phyloP scores from a whole-genome alignment of 352 stramenopile genomes.

The Phytophthora kernoviae region DNA sequence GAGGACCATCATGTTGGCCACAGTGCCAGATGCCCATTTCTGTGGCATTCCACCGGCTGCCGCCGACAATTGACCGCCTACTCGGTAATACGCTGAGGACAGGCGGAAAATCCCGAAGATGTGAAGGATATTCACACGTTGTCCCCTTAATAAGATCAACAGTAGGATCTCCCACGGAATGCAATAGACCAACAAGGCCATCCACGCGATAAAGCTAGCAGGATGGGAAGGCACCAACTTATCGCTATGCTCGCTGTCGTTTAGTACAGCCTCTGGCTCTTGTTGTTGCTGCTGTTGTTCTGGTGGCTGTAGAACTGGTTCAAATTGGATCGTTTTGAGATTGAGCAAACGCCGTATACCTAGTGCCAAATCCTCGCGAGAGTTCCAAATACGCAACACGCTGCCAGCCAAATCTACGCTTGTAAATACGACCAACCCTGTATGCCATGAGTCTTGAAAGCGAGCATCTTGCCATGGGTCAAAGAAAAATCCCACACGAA shows the following conservation, averaged over 20 bases:
- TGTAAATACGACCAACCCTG: slow-evolving; percentile 33
- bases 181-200: slow-evolving; percentile 28
- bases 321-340: slow-evolving; percentile 11
- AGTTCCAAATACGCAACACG: slow-evolving; percentile 33
- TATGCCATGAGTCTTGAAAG: slow-evolving; percentile 22
- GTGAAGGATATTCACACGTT: slow-evolving; percentile 55
- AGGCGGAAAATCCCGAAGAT: slow-evolving; percentile 38
- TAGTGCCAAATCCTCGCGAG: slow-evolving; percentile 13
- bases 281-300: not conserved
- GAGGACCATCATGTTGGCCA: slow-evolving; percentile 47
- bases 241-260: slow-evolving; percentile 6
- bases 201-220: slow-evolving; percentile 16
- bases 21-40: slow-evolving; percentile 27
- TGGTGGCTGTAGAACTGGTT: slow-evolving; percentile 1
- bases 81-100: slow-evolving; percentile 8
- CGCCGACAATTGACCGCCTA: slow-evolving; percentile 20
- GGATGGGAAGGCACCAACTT: slow-evolving; percentile 4
- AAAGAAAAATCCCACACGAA: slow-evolving; percentile 52
- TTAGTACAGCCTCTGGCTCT: not conserved
- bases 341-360: slow-evolving; percentile 13
- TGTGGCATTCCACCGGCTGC: slow-evolving; percentile 25
- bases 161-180: slow-evolving; percentile 49
- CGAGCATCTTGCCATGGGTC: slow-evolving; percentile 32
- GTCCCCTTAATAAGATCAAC: slow-evolving; percentile 10
- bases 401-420: slow-evolving; percentile 35